phyloP scores from a whole-genome alignment of 2,329 filamentous ascomycete species.

The Colletotrichum tofieldiae region DNA sequence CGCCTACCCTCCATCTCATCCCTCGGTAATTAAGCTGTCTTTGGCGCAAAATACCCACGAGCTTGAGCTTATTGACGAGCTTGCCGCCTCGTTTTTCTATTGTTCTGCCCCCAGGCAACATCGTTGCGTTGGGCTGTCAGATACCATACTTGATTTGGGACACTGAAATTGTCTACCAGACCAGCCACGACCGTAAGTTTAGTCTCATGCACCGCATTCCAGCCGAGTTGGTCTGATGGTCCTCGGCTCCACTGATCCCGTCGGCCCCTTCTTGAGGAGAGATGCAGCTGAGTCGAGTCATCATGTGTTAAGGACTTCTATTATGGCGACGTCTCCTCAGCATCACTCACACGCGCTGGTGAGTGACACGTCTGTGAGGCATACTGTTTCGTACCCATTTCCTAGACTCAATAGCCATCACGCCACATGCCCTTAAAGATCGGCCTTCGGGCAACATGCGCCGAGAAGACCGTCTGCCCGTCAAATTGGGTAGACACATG shows the following conservation, averaged over 20 bases:
- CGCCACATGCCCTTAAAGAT: slow-evolving; percentile 7
- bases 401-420: background rate
- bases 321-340: background rate
- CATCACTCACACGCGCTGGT: background rate
- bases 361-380: background rate
- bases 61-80: slow-evolving; percentile 27
- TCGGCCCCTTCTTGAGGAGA: background rate
- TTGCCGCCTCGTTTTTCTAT: background rate
- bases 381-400: slow-evolving; percentile 1
- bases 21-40: background rate
- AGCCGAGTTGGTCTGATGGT: too few relatives aligned
- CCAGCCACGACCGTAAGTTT: background rate
- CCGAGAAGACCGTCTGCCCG: slow-evolving; percentile 26
- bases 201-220: background rate
- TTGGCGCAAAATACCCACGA: slow-evolving; percentile 4
- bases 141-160: slow-evolving; percentile 3
- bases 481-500: background rate
- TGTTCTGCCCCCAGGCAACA: background rate
- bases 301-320: background rate
- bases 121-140: background rate
- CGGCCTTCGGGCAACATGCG: slow-evolving; percentile 21
- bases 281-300: background rate
- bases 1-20: background rate
- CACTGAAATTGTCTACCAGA: background rate
- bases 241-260: slow-evolving; percentile 5